Evolutionary conservation across 2,329 filamentous ascomycete genomes (phyloP), one percentile per base, ranked within the genome.

Genomic region (Xylaria sp.): DNA sequence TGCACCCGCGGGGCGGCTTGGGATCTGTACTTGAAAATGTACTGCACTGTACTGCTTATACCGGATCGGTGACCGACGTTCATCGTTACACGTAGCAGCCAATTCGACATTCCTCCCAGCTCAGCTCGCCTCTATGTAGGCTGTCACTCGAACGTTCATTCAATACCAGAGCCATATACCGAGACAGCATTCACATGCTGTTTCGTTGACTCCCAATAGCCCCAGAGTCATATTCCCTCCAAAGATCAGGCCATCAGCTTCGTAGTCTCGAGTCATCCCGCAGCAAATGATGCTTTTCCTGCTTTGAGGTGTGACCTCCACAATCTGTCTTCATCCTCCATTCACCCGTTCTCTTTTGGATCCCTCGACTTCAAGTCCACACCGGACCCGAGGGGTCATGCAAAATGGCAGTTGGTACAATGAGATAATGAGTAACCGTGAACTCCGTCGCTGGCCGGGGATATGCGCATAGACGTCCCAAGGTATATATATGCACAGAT

Each of bases 401-500:
- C 44, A 55, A 63, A 51, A 60, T 46, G 34, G 39, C 15, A 37
- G 34, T 51, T 54, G 25, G 52, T 68, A 59, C 37, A 61, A 65
- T 54, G 57, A 56, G 44, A 70, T 65, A 63, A 61, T 58, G 48
- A 63, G 28, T 51, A 65, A 57, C 70, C 70, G 34, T 68, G 15
- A 76, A 76, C 75, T 75, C 75, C 74, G 54, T 69, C 74, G 73
- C 74, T 75, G 48, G 64, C 71, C 66, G 66, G 72, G 72, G 63
- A 69, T 55, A 75, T 61, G 63, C 68, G 66, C 28, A 52, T 62
- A 65, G 65, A 34, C 62, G 39, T 64, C 54, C 64, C 32, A 57
- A 67, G 41, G 59, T 67, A 70, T 71, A 65, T 63, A 63, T 69
- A 68, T 65, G 64, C 39, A 48, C 20, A 20, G 66, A 66, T 25